These are phyloP conservation scores for Saccharomyces kudriavzevii DNA, from an alignment of 805 yeast genomes.

Conservation along the genomic window DNA sequence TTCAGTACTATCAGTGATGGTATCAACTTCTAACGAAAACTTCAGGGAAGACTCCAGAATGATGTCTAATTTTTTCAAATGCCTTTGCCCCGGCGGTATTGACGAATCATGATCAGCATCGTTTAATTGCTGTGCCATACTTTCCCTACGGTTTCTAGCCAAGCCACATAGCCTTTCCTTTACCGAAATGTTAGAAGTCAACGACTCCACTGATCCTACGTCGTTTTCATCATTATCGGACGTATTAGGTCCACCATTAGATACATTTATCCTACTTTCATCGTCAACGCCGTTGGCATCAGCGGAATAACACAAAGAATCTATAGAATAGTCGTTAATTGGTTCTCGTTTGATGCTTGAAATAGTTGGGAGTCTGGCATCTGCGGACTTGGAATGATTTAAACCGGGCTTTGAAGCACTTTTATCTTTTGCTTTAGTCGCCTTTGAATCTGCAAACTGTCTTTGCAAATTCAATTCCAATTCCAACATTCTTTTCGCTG, in stretches of 20 bases:
- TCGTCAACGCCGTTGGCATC: conserved; percentile 1
- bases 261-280: not conserved
- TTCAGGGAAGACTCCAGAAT: conserved; percentile 18
- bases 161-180: conserved; percentile 12
- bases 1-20: conserved; percentile 10
- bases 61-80: conserved; percentile 11
- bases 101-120: conserved; percentile 5
- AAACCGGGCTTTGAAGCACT: not conserved
- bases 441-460: conserved; percentile 1
- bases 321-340: not conserved
- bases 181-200: conserved; percentile 1
- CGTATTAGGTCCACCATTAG: not conserved
- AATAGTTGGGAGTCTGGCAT: not conserved
- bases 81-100: conserved; percentile 4
- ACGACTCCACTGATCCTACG: conserved; percentile 2
- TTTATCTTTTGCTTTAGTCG: not conserved
- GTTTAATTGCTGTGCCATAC: conserved; percentile 9
- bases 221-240: not conserved
- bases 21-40: conserved; percentile 19
- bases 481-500: conserved; percentile 21
- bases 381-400: not conserved
- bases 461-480: conserved; percentile 18
- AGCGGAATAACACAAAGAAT: not conserved
- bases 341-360: not conserved
- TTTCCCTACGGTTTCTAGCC: conserved; percentile 14